phyloP scores from a whole-genome alignment of 352 stramenopile genomes.

The Globisporangium alternatum region DNA sequence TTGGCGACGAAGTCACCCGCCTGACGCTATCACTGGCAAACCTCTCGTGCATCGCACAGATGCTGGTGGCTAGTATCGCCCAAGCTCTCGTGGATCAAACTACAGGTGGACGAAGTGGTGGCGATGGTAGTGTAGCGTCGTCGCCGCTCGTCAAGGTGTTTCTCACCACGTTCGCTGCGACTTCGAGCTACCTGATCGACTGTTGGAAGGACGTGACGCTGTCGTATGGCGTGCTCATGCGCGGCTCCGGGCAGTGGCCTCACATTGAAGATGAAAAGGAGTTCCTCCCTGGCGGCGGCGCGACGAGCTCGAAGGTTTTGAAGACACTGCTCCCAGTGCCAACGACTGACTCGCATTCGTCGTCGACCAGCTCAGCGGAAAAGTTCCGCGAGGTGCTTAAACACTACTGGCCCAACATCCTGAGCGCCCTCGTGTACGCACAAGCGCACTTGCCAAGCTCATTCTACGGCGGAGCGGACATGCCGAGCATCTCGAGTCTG shows the following conservation, averaged over 20 bases:
- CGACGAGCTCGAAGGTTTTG: constrained; percentile 22
- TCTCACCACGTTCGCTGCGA: constrained; percentile 38
- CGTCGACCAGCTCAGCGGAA: constrained; percentile 19
- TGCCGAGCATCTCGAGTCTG: constrained; percentile 17
- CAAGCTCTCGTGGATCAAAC: constrained; percentile 22
- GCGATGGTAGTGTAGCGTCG: constrained; percentile 19
- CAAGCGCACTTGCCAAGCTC: constrained; percentile 27
- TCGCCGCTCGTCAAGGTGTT: constrained; percentile 58
- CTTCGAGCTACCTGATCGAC: constrained; percentile 37
- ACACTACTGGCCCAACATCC: constrained; percentile 56
- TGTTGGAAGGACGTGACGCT: constrained; percentile 55
- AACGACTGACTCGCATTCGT: constrained; percentile 1
- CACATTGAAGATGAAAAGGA: constrained; percentile 12
- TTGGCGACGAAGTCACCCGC: constrained; percentile 58
- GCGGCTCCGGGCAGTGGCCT: constrained; percentile 36
- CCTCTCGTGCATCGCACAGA: constrained; percentile 52
- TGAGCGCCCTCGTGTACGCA: constrained; percentile 36
- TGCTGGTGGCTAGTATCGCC: constrained; percentile 43
- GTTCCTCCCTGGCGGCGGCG: constrained; percentile 11
- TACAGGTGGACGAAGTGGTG: constrained; percentile 2
- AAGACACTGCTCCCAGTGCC: constrained; percentile 26
- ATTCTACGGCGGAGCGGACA: constrained; percentile 2
- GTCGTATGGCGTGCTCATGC: constrained; percentile 45
- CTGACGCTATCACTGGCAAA: constrained; percentile 58
- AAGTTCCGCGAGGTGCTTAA: constrained; percentile 39